Evolutionary conservation across 2,329 filamentous ascomycete genomes (phyloP).

Genomic region (Alternaria ventricosa): DNA sequence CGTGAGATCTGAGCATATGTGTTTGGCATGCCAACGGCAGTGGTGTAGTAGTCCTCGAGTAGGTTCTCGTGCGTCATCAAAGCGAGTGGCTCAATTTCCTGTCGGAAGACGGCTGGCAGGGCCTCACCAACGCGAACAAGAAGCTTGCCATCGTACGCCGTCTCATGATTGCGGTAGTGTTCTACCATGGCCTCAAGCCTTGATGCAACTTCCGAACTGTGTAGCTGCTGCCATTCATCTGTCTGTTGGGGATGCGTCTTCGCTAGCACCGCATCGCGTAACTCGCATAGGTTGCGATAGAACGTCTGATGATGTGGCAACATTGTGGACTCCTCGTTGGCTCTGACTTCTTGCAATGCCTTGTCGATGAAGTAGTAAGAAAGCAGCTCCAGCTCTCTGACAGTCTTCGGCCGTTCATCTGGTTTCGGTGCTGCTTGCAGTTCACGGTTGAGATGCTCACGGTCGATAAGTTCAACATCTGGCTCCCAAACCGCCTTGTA

Average conservation of each 20-base stretch:
- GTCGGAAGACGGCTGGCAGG: constrained; percentile 14
- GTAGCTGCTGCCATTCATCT: constrained; percentile 17
- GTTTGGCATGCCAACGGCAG: constrained; percentile 22
- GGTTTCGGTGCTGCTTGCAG: constrained; percentile 12
- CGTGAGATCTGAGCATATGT: constrained; percentile 22
- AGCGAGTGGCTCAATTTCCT: constrained; percentile 18
- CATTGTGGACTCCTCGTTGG: constrained; percentile 7
- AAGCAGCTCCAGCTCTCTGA: constrained; percentile 16
- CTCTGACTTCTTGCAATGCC: constrained; percentile 5
- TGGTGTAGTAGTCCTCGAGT: constrained; percentile 20
- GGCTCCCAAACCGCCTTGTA: constrained; percentile 19
- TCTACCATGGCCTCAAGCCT: constrained; percentile 11
- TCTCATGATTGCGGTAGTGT: constrained; percentile 13
- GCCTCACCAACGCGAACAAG: constrained; percentile 21
- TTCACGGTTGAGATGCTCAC: constrained; percentile 6
- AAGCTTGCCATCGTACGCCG: constrained; percentile 19
- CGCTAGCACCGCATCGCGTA: constrained; percentile 2
- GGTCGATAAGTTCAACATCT: constrained; percentile 16
- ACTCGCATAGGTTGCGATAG: constrained; percentile 10
- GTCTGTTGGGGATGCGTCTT: constrained; percentile 19
- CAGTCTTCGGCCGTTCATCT: constrained; percentile 10
- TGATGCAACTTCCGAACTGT: neutral
- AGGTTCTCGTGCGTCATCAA: constrained; percentile 24
- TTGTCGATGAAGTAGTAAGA: constrained; percentile 20
- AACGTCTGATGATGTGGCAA: constrained; percentile 20